Percentiles rank a stretch among this genome's conserved stretches.
Conservation (phyloP, 768 basidiomycete species). For the Mycena capillaripes region DNA sequence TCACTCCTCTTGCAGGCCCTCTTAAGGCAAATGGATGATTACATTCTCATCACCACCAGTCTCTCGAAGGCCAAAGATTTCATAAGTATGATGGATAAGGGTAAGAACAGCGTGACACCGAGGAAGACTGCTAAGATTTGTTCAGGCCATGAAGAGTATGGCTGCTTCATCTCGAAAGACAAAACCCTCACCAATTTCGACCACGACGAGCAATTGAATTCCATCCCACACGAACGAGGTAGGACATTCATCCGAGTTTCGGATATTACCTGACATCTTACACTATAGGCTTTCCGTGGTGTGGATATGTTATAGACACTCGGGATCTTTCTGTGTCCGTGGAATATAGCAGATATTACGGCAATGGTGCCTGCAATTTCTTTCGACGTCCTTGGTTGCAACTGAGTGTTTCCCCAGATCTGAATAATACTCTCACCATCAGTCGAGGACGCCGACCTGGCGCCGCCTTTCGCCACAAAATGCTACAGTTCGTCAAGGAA, state of each 20-base stretch:
- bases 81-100: conserved; percentile 81
- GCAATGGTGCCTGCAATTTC: conserved; percentile 61
- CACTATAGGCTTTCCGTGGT: conserved; percentile 92
- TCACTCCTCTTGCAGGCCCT: conserved; percentile 66
- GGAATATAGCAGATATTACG: conserved; percentile 81
- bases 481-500: conserved; percentile 71
- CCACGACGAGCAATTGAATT: conserved; percentile 50
- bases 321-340: conserved; percentile 80
- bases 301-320: conserved; percentile 88
- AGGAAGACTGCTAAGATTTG: not conserved
- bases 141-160: conserved; percentile 94
- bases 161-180: conserved; percentile 89
- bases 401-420: conserved; percentile 55
- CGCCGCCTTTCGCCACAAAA: conserved; percentile 73
- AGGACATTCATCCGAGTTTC: not conserved
- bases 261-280: not conserved
- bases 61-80: conserved; percentile 73
- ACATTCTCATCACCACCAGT: conserved; percentile 87
- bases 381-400: not conserved
- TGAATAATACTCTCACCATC: conserved; percentile 79
- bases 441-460: conserved; percentile 77
- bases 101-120: conserved; percentile 47
- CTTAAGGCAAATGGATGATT: conserved; percentile 94
- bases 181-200: conserved; percentile 95
- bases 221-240: conserved; percentile 28